Evolutionary conservation across 1,284 basidiomycete genomes (phyloP).

Genomic region (Chiua sp.): DNA sequence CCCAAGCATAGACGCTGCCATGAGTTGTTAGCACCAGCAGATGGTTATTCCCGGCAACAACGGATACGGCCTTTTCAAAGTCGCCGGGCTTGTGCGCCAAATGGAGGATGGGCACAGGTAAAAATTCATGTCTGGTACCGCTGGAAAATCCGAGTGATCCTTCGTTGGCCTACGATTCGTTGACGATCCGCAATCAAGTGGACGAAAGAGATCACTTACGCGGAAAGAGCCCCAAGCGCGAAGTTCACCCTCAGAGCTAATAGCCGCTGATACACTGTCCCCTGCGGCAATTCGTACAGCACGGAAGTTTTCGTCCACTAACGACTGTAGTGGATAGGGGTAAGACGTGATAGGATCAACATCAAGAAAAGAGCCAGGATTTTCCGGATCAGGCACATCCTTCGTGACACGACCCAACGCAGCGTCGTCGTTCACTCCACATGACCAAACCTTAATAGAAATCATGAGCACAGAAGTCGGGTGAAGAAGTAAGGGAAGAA

Average conservation of each 20-base stretch:
- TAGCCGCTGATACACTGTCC: constrained; percentile 84
- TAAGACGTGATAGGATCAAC: constrained; percentile 81
- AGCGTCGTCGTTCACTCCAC: constrained; percentile 93
- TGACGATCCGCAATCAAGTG: constrained; percentile 8
- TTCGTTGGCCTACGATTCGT: constrained; percentile 61
- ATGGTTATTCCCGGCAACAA: constrained; percentile 88
- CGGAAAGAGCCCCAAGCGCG: constrained; percentile 94
- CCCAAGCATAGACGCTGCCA: constrained; percentile 87
- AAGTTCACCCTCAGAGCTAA: constrained; percentile 80
- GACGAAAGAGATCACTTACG: constrained; percentile 52
- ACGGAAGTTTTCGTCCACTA: constrained; percentile 79
- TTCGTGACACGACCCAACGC: constrained; percentile 86
- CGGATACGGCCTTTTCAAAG: constrained; percentile 77
- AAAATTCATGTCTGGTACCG: constrained; percentile 66
- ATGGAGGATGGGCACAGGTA: constrained; percentile 74
- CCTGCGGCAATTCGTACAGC: constrained; percentile 85
- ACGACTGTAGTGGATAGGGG: constrained; percentile 75
- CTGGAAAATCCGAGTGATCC: constrained; percentile 88
- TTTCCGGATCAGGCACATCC: constrained; percentile 70
- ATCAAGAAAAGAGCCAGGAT: constrained; percentile 63
- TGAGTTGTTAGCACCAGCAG: constrained; percentile 85
- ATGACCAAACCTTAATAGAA: constrained; percentile 73
- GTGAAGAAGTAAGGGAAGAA: constrained; percentile 10
- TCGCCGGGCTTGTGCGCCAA: constrained; percentile 64
- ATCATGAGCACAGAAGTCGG: constrained; percentile 9